Percentiles rank a stretch among this genome's conserved stretches.
phyloP scores from a whole-genome alignment of 352 stramenopile genomes.

The Phytophthora cactorum region DNA sequence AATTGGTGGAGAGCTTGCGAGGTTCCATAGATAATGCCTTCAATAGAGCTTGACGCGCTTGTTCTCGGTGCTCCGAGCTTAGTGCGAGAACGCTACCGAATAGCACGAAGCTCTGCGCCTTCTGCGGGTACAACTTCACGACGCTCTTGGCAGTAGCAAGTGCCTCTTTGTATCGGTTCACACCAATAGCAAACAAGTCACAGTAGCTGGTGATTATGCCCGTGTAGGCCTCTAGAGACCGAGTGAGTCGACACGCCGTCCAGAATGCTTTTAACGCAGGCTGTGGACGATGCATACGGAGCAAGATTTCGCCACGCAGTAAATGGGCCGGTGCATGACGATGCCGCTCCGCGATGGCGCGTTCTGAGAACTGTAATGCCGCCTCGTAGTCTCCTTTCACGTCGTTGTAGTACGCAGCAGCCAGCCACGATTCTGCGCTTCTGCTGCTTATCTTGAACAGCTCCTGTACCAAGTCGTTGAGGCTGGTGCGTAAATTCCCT shows the following conservation, averaged over 20 bases:
- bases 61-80: conserved; percentile 58
- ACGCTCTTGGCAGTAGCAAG: conserved; percentile 70
- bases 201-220: conserved; percentile 82
- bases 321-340: conserved; percentile 62
- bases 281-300: conserved; percentile 69
- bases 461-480: conserved; percentile 75
- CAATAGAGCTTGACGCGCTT: conserved; percentile 66
- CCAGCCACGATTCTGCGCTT: conserved; percentile 71
- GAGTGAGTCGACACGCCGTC: conserved; percentile 62
- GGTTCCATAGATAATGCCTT: conserved; percentile 69
- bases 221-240: conserved; percentile 70
- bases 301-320: conserved; percentile 60
- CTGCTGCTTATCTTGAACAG: conserved; percentile 67
- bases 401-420: conserved; percentile 76
- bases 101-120: conserved; percentile 74
- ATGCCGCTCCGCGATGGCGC: conserved; percentile 52
- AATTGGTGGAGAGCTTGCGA: conserved; percentile 62
- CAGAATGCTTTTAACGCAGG: conserved; percentile 71
- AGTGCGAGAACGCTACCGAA: conserved; percentile 80
- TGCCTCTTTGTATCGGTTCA: conserved; percentile 80
- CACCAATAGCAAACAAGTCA: conserved; percentile 61
- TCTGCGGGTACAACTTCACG: conserved; percentile 73
- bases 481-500: conserved; percentile 44
- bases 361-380: conserved; percentile 76
- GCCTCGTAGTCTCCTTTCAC: conserved; percentile 75